Conservation (phyloP, 2,329 filamentous ascomycete genomes). For the Fusarium longipes region DNA sequence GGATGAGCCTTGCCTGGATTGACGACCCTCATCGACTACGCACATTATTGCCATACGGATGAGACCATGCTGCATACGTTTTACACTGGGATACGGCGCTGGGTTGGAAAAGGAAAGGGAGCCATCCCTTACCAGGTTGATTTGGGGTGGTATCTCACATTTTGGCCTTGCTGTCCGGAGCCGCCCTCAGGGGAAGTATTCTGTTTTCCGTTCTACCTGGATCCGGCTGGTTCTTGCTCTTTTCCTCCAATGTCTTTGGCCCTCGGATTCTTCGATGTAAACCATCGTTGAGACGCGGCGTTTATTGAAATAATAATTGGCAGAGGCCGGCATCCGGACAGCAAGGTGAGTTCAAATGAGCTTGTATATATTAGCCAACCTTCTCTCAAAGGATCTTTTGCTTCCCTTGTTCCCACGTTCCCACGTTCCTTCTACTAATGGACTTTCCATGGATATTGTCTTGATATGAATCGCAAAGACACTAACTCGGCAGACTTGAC, state of each 20-base stretch:
- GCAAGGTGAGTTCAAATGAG: constrained; percentile 63
- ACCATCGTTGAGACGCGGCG: constrained; percentile 42
- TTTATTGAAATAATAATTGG: constrained; percentile 47
- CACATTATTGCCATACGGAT: constrained; percentile 46
- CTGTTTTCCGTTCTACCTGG: constrained; percentile 48
- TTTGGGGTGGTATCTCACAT: constrained; percentile 43
- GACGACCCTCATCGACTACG: constrained; percentile 45
- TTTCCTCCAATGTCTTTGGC: constrained; percentile 41
- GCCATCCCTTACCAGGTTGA: constrained; percentile 38
- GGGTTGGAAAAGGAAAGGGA: constrained; percentile 47
- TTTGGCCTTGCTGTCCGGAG: constrained; percentile 52
- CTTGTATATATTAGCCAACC: constrained; percentile 65
- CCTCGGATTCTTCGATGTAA: constrained; percentile 43
- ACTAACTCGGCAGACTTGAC: constrained; percentile 44
- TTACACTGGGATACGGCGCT: constrained; percentile 48
- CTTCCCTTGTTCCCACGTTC: constrained; percentile 15
- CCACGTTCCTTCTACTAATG: constrained; percentile 27
- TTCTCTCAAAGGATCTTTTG: constrained; percentile 52
- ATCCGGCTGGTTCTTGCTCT: constrained; percentile 45
- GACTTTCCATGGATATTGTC: constrained; percentile 42
- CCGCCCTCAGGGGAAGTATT: constrained; percentile 47
- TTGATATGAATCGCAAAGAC: constrained; percentile 39
- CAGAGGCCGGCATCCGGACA: constrained; percentile 59
- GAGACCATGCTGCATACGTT: constrained; percentile 52
- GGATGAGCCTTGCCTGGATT: constrained; percentile 44